Percentiles rank a stretch among this genome's conserved stretches.
phyloP scores from a whole-genome alignment of 345 rosid genomes.

The Gossypium raimondii region DNA sequence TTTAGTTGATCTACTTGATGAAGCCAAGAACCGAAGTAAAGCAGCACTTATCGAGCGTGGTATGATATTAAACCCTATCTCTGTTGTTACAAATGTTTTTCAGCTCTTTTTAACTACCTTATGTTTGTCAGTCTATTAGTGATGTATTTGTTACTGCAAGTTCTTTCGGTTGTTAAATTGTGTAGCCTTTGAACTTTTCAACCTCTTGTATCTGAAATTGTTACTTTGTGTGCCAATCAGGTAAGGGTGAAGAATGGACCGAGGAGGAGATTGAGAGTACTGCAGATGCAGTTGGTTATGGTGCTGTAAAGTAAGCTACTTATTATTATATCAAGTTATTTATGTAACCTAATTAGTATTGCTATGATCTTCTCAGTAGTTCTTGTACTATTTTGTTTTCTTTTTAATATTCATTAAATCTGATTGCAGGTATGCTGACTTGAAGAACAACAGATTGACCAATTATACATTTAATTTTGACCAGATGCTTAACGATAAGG shows the following conservation, averaged over 20 bases:
- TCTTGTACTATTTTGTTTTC: background rate
- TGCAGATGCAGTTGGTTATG: constrained; percentile 94
- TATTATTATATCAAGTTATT: too few relatives aligned
- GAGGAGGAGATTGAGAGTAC: constrained; percentile 82
- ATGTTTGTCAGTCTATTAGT: background rate
- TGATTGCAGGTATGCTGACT: constrained; percentile 19
- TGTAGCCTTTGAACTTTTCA: constrained; percentile 4
- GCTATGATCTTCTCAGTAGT: background rate
- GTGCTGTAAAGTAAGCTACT: constrained; percentile 43
- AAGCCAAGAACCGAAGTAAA: constrained; percentile 86
- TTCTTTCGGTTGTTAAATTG: background rate
- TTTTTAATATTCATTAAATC: background rate
- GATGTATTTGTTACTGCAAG: background rate
- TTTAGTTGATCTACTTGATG: constrained; percentile 90
- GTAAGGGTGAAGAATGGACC: constrained; percentile 85
- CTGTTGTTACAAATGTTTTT: constrained; percentile 17
- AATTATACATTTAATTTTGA: constrained; percentile 24
- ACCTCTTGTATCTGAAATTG: background rate
- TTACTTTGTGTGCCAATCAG: constrained; percentile 30
- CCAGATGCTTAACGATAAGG: constrained; percentile 26
- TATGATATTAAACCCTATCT: constrained; percentile 26
- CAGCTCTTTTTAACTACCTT: background rate
- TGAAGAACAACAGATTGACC: constrained; percentile 22
- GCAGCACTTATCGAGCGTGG: constrained; percentile 76
- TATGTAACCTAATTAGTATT: too few relatives aligned